These are phyloP conservation scores for Zymoseptoria ardabiliae DNA, from an alignment of 2,329 filamentous ascomycete genomes.

Conservation along the genomic window DNA sequence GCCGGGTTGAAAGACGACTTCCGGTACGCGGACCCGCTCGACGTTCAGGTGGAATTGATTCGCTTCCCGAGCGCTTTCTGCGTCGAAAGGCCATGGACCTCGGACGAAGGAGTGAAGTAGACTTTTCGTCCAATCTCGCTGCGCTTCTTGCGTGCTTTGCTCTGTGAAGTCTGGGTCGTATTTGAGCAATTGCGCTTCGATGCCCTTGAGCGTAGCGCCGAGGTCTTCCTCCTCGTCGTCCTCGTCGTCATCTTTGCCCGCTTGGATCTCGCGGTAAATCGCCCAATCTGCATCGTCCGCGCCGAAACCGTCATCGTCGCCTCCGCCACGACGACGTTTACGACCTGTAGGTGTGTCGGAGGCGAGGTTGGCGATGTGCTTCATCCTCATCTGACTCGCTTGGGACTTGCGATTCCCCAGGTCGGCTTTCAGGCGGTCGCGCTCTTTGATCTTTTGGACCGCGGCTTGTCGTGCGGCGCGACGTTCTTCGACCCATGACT, in stretches of 20 bases:
- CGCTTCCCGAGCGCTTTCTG: conserved; percentile 68
- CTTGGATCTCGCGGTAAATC: conserved; percentile 87
- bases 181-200: conserved; percentile 78
- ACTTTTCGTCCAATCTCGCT: conserved; percentile 90
- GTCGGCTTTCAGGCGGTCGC: conserved; percentile 86
- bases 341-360: conserved; percentile 70
- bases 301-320: conserved; percentile 95
- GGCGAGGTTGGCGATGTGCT: conserved; percentile 90
- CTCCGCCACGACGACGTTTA: conserved; percentile 76
- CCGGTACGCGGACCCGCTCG: conserved; percentile 98
- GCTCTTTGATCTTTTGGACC: conserved; percentile 80
- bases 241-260: conserved; percentile 85
- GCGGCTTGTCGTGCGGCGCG: conserved; percentile 64
- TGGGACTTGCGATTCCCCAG: conserved; percentile 94
- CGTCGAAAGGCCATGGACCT: conserved; percentile 78
- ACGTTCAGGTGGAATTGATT: conserved; percentile 94
- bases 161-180: conserved; percentile 87
- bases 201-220: conserved; percentile 59
- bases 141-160: conserved; percentile 82
- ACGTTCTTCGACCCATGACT: conserved; percentile 79
- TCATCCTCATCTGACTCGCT: conserved; percentile 96
- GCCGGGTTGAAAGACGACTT: conserved; percentile 98
- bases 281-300: conserved; percentile 98
- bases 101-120: conserved; percentile 84
- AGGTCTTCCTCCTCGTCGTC: conserved; percentile 92